Evolutionary conservation across 192 early-diverging fungal species (phyloP).

Genomic region (Coemansia sp.): DNA sequence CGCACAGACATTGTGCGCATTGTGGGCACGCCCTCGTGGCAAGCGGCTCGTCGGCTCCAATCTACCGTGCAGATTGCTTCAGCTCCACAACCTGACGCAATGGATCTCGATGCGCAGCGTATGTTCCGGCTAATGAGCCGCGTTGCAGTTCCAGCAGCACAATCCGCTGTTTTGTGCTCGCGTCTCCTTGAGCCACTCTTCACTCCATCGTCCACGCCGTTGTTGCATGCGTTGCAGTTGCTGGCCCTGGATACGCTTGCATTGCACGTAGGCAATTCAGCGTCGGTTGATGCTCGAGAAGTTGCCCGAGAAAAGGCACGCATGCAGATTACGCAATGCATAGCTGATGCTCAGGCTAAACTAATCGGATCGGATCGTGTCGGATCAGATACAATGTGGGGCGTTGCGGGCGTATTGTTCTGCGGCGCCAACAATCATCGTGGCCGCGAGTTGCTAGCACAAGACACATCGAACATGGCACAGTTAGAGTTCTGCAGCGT

Average conservation of each 20-base stretch:
- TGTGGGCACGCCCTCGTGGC: slow-evolving; percentile 3
- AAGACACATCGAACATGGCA: not conserved
- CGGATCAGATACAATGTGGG: slow-evolving; percentile 8
- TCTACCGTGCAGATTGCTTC: not conserved
- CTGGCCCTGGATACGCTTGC: slow-evolving; percentile 18
- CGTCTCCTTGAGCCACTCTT: slow-evolving; percentile 15
- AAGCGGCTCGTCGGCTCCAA: slow-evolving; percentile 6
- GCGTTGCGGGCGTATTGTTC: slow-evolving; percentile 9
- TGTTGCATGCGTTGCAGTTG: slow-evolving; percentile 7
- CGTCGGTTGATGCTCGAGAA: not conserved
- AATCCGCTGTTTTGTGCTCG: slow-evolving; percentile 12
- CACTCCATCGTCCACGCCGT: not conserved
- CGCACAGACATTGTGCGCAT: slow-evolving; percentile 10
- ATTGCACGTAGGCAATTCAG: slow-evolving; percentile 2
- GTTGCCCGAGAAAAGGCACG: slow-evolving; percentile 10
- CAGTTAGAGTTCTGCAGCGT: slow-evolving; percentile 1
- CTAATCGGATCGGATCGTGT: no score
- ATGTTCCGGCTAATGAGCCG: slow-evolving; percentile 46
- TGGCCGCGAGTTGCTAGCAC: slow-evolving; percentile 10
- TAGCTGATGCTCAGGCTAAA: not conserved
- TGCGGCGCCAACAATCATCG: slow-evolving; percentile 11
- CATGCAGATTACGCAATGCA: slow-evolving; percentile 8
- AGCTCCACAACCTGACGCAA: no score
- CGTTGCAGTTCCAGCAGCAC: slow-evolving; percentile 21
- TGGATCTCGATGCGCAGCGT: slow-evolving; percentile 32